These are phyloP conservation scores for Aspergillus uvarum DNA, from an alignment of 2,329 filamentous ascomycete species.

Conservation along the genomic window DNA sequence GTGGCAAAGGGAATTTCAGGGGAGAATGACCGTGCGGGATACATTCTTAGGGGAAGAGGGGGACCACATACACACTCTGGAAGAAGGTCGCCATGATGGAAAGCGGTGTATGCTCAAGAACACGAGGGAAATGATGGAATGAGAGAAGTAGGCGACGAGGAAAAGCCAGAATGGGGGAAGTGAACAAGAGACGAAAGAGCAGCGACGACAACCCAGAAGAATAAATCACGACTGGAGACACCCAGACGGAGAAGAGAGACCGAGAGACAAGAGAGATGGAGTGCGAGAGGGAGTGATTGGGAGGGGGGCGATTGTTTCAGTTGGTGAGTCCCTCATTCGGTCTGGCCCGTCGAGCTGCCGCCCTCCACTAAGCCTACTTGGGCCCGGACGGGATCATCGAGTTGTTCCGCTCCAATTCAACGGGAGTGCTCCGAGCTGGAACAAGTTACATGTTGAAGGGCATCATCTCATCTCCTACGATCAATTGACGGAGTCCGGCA, in stretches of 20 bases:
- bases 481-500: not conserved
- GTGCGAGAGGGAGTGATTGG: not conserved
- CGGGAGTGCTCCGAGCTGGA: not conserved
- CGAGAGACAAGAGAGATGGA: not conserved
- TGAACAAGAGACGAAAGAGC: slow-evolving; percentile 5
- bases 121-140: slow-evolving; percentile 3
- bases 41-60: slow-evolving; percentile 9
- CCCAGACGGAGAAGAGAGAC: not conserved
- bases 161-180: not conserved
- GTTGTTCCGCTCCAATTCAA: slow-evolving; percentile 12
- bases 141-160: slow-evolving; percentile 7
- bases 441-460: no score
- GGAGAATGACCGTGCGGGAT: slow-evolving; percentile 22
- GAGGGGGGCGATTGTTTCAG: not conserved
- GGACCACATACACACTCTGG: slow-evolving; percentile 49
- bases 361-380: slow-evolving; percentile 23
- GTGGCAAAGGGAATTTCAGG: slow-evolving; percentile 23
- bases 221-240: not conserved
- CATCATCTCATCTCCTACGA: not conserved
- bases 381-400: slow-evolving; percentile 27
- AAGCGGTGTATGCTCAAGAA: not conserved
- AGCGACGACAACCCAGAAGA: not conserved
- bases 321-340: slow-evolving; percentile 12
- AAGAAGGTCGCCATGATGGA: slow-evolving; percentile 49
- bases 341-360: slow-evolving; percentile 23